Evolutionary conservation across 495 filamentous ascomycete species (phyloP), one percentile per base, ranked within the genome.

Genomic region (Aspergillus saccharolyticus): DNA sequence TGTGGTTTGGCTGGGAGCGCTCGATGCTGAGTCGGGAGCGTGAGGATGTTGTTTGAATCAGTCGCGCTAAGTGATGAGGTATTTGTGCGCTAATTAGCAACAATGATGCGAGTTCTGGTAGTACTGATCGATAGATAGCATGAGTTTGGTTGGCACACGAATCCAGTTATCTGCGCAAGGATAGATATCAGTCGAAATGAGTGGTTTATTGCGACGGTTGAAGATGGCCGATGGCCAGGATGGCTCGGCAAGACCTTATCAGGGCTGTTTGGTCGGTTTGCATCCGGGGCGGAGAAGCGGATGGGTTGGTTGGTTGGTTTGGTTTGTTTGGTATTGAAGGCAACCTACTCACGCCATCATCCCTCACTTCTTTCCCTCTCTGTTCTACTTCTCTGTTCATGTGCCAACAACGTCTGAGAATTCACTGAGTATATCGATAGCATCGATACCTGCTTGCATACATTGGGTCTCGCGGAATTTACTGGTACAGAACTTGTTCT

Each of bases 261-360:
- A 58, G 7, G 16, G 44, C 1, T 66, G 72, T 77, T 77, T 77
- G 73, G 17, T 3, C 25, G 51, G 73, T 77, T 77, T 77, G 74
- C 73, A 75, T 61, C 42, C 14, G 33, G 33, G 33, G 33, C 33
- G 33, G 33, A 39, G 25, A 30, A 30, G 10, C 25, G 4, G 25
- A 4, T 30, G 25, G 25, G 4, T 39, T 39, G 33, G 5, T 39
- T 39, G 4, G 33, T 28, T 28, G 25, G 25, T 28, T 28, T 39
- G n/a, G 48, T 16, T 24, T 30, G 16, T 51, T 9, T 8, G 24
- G 30, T 51, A 51, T n/a, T n/a, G n/a, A n/a, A n/a, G 24, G 24
- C 48, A n/a, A n/a, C n/a, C n/a, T n/a, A 51, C 30, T 51, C 30
- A n/a, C n/a, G 22, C 12, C 12, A 30, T 51, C 12, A 6, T 50